Base-by-base conservation (phyloP, 176 grass and related monocot species). In the Phoenix roebelenii region DNA sequence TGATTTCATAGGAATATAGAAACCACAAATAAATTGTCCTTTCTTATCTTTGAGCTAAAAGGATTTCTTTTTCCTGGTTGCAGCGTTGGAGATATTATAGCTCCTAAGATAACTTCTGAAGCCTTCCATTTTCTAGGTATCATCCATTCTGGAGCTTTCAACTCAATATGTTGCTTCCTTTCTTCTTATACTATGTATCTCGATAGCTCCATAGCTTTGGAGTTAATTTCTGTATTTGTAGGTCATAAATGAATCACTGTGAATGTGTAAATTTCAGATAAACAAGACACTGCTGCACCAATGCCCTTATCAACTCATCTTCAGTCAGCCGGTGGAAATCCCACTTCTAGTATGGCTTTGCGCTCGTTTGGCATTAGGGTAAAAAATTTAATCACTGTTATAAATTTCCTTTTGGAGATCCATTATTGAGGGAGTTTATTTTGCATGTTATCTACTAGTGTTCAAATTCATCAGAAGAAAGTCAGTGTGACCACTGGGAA, bases 21-120 rank as follows among this genome's bases (percentile, higher is more conserved):
- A 12, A 44, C 35, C 35, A 9, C 35, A 44, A 44, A 44, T 44
- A 44, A 44, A 44, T 30, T 1, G 35, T 44, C 35, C 10, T 44
- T 44, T 44, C 10, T 44, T 44, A 44, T 44, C 10, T 44, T 9
- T 44, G 35, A 44, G 35, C 9, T 44, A 44, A 44, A 44, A 44
- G 2, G 0, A 44, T 44, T 44, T 44, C 10, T 59, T 39, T 57
- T 48, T 26, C 3, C 19, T 32, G 75, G 48, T 50, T 81, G 64
- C 88, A 92, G 88, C 69, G 60, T 25, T 23, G 79, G 65, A 74
- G 87, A 89, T 77, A 60, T 59, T 60, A 92, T 77, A 75, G 65
- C 35, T 51, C 71, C 58, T 60, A 98, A 81, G 67, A 64, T 76
- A 68, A 50, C 76, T 57, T 77, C 87, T 55, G 80, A 76, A 66